Evolutionary conservation across 306 rosid species (phyloP).

Genomic region (Lithocarpus polystachyus): DNA sequence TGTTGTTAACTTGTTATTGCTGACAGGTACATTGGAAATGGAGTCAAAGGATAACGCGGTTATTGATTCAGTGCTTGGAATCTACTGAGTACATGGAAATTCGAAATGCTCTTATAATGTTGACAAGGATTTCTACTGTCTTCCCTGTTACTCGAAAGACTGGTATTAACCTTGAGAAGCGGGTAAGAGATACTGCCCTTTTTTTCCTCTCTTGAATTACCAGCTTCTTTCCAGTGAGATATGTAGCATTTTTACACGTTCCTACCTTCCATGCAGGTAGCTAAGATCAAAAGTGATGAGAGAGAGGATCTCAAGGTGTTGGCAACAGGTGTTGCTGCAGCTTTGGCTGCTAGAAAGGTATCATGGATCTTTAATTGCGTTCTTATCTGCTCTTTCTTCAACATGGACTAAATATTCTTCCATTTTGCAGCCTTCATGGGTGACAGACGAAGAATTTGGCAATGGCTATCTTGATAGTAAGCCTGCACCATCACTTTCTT

Average conservation of each 20-base stretch:
- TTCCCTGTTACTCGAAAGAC: conserved; percentile 96
- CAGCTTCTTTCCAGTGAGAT: neutral
- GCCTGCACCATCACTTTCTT: conserved; percentile 55
- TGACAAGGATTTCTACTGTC: conserved; percentile 88
- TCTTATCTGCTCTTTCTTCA: conserved; percentile 7
- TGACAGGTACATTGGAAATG: conserved; percentile 97
- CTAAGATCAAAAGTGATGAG: conserved; percentile 93
- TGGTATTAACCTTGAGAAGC: conserved; percentile 92
- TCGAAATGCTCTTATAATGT: conserved; percentile 88
- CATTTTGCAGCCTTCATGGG: conserved; percentile 85
- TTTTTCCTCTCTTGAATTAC: neutral
- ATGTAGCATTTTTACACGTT: conserved; percentile 3
- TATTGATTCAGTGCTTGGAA: conserved; percentile 90
- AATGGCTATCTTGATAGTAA: conserved; percentile 85
- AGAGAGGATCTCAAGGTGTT: conserved; percentile 98
- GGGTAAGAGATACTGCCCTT: conserved; percentile 45
- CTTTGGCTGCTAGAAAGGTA: conserved; percentile 97
- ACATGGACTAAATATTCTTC: neutral
- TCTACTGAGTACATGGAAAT: conserved; percentile 98
- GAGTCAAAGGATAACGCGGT: conserved; percentile 93
- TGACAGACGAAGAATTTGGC: conserved; percentile 92
- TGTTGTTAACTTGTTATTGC: conserved; percentile 7
- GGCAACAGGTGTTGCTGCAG: conserved; percentile 96
- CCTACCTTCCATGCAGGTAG: conserved; percentile 51
- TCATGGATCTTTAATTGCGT: conserved; percentile 6